Percentiles rank a stretch among this genome's conserved stretches.
These are phyloP conservation scores for Aspergillus tanneri DNA, from an alignment of 2,329 filamentous ascomycete species.

Conservation along the genomic window DNA sequence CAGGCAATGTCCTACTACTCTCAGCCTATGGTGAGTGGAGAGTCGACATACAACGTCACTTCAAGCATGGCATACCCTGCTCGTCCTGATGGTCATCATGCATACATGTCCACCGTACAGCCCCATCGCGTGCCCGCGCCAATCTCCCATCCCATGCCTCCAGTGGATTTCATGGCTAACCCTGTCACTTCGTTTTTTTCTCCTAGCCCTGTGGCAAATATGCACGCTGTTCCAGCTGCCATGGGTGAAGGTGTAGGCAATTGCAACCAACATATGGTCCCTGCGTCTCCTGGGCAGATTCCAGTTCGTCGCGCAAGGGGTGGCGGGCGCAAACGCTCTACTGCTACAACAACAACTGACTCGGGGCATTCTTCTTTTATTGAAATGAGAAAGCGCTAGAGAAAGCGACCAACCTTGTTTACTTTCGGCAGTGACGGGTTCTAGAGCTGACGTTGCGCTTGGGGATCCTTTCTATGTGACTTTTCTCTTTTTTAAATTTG, in stretches of 20 bases:
- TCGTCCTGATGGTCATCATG: neutral
- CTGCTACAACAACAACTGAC: too few relatives aligned
- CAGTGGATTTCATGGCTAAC: neutral
- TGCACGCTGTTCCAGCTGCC: neutral
- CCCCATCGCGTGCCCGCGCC: conserved; percentile 5
- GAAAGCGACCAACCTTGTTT: too few relatives aligned
- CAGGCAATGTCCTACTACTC: neutral
- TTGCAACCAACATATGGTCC: too few relatives aligned
- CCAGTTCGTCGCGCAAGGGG: too few relatives aligned
- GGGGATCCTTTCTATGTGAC: too few relatives aligned
- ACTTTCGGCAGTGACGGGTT: too few relatives aligned
- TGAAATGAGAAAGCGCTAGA: too few relatives aligned
- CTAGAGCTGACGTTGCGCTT: too few relatives aligned
- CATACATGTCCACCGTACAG: neutral
- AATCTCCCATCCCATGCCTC: conserved; percentile 3
- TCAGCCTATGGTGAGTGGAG: neutral
- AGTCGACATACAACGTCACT: neutral
- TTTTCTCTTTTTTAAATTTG: too few relatives aligned
- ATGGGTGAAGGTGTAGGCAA: neutral
- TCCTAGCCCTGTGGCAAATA: neutral
- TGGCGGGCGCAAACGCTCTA: too few relatives aligned
- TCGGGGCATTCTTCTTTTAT: too few relatives aligned
- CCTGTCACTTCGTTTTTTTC: neutral
- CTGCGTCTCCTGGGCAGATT: too few relatives aligned
- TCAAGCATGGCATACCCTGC: neutral